Base-by-base conservation (phyloP, 1,139 yeast genomes). In the Suhomyces anneliseae region DNA sequence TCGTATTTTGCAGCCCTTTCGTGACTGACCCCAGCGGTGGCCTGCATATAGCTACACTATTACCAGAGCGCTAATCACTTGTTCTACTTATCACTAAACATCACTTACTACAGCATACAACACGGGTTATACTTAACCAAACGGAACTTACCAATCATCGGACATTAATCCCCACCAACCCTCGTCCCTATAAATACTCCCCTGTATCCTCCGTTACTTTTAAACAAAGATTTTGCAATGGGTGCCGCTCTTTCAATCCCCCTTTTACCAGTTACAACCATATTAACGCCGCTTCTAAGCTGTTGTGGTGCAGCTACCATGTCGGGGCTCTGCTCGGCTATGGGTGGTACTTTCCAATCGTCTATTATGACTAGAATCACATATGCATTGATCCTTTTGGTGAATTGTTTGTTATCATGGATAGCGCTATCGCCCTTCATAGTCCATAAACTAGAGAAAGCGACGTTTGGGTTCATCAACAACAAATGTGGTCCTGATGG, bases 341-440 rank as follows among this genome's bases (percentile, higher is more conserved):
- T 86, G 72, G 72, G 83, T n/a, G 79, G 79, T 14, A 79, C 85
- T 1, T 78, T 79, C 59, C 69, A 72, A 49, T 87, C 95, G 14
- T 83, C 95, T 24, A 78, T 90, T 29, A 58, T 74, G 64, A 75
- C 80, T 7, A 80, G 99, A 62, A 74, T 92, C 33, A 81, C 90
- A 43, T 93, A 93, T 66, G 99, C 99, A 10, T 59, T 85, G 31
- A 70, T 92, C 40, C 81, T 95, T 50, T 70, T 90, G 38, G 54
- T 88, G 38, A 92, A 92, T 70, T 87, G 96, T 31, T 72, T 90
- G 24, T 53, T 93, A 31, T 88, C 98, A 11, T 93, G 99, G 99
- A 72, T 90, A 7, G 89, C 90, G 69, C 78, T 95, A 51, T 84
- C 96, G 24, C 92, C 90, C 52, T 87, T 89, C 66, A 83, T 95